Base-by-base conservation (phyloP, 2,329 filamentous ascomycete species). In the Huntiella omanensis region DNA sequence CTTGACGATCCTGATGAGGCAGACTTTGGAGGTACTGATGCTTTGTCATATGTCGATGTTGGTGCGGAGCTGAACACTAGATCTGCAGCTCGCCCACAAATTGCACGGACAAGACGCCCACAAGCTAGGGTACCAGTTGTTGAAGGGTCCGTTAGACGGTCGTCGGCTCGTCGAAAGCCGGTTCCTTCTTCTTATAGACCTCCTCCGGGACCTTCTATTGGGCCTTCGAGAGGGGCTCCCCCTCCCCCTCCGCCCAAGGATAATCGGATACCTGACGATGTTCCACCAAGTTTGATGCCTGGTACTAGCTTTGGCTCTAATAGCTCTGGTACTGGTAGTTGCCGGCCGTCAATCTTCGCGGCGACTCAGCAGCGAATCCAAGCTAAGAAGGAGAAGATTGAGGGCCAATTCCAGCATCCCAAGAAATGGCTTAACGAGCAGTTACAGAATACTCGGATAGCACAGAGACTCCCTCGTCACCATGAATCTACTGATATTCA, bases 1-100 rank as follows among this genome's bases (percentile, higher is more conserved):
- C 73, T 96, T 2, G 88, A 95, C 65, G 73, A 77, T 48, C 74
- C 73, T 1, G 71, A 73, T 3, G 35, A 45, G 19, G 47, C 38
- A 4, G 36, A 39, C 17, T 19, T 35, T 8, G 60, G 62, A 12
- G 22, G 12, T 40, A 11, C 43, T 10, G 15, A 15, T 19, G 6
- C 38, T 16, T 40, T 19, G 15, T 40, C 38, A 11, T 40, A 17
- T 34, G 16, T 32, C 8, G 22, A 48, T 33, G n/a, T 15, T 13
- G 40, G 38, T 36, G 35, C 33, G 8, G 33, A 34, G 32, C 11
- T 45, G 38, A 37, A 38, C 35, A 39, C 37, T 34, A 35, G 35
- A 19, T 45, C 43, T 33, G 38, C 43, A 34, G 35, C 22, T 5
- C 36, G 43, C 19, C 35, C 19, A 10, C 16, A 42, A n/a, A 42